Conservation (phyloP, 352 stramenopile species). For the Pythium apleroticum region DNA sequence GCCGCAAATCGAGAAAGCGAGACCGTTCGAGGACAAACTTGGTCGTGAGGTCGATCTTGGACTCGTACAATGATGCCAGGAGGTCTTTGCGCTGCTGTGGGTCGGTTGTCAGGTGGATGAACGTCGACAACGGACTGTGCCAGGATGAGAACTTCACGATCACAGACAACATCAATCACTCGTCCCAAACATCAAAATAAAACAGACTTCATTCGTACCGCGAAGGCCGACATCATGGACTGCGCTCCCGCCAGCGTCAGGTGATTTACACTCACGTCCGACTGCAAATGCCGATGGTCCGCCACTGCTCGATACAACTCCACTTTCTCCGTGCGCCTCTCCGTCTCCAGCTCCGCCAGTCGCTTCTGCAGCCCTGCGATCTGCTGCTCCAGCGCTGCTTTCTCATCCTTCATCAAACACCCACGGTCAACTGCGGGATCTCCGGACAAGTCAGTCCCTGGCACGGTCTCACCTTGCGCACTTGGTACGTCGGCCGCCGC, state of each 20-base stretch:
- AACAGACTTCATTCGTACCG: neutral
- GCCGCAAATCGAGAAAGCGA: conserved; percentile 18
- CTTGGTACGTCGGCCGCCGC: conserved; percentile 23
- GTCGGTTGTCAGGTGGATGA: conserved; percentile 19
- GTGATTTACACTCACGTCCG: conserved; percentile 11
- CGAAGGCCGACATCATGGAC: conserved; percentile 24
- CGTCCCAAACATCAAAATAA: too few species aligned
- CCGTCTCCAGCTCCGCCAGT: conserved; percentile 8
- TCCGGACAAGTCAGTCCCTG: too few species aligned
- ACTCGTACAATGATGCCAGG: conserved; percentile 4
- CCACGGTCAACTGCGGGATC: neutral
- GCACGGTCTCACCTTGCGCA: conserved; percentile 17
- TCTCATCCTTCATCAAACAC: conserved; percentile 16
- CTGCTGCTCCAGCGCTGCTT: conserved; percentile 13
- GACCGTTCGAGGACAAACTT: conserved; percentile 16
- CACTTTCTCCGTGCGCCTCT: conserved; percentile 10
- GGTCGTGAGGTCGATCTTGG: conserved; percentile 14
- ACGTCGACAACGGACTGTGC: conserved; percentile 12
- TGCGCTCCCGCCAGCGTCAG: conserved; percentile 23
- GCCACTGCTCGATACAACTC: conserved; percentile 8
- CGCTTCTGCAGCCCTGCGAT: conserved; percentile 14
- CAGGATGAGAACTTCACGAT: conserved; percentile 4
- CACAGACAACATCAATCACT: neutral
- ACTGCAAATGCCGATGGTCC: conserved; percentile 6
- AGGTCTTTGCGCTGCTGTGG: neutral